Conservation (phyloP, 2,329 filamentous ascomycete species). For the Lecanosticta acicola region DNA sequence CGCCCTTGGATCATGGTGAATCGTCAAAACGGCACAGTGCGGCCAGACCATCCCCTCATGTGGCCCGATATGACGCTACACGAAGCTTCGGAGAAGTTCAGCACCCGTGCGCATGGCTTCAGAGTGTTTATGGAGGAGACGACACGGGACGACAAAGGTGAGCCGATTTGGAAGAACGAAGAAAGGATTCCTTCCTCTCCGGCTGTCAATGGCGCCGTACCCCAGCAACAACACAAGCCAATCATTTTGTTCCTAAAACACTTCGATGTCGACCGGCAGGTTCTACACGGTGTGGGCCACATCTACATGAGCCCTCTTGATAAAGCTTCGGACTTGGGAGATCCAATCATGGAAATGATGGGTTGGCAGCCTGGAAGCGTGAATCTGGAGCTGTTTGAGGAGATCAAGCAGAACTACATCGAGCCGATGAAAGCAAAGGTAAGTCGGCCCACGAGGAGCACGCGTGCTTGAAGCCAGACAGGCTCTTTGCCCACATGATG, state of each 20-base stretch:
- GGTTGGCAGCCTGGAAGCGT: constrained; percentile 66
- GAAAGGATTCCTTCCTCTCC: constrained; percentile 44
- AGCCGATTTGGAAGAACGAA: constrained; percentile 65
- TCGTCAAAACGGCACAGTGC: constrained; percentile 91
- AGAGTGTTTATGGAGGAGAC: constrained; percentile 82
- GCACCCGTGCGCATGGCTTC: constrained; percentile 61
- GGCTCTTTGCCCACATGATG: too few relatives aligned
- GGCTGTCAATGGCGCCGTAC: constrained; percentile 38
- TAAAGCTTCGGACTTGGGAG: constrained; percentile 77
- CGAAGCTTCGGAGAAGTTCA: constrained; percentile 64
- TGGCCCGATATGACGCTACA: constrained; percentile 63
- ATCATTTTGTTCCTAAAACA: constrained; percentile 90
- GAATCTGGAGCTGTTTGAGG: constrained; percentile 75
- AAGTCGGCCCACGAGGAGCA: too few relatives aligned
- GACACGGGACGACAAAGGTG: constrained; percentile 63
- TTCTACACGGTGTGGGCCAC: constrained; percentile 69
- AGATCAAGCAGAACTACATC: constrained; percentile 98
- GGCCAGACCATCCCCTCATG: constrained; percentile 80
- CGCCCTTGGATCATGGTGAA: constrained; percentile 98
- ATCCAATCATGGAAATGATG: constrained; percentile 75
- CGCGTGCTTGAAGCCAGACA: too few relatives aligned
- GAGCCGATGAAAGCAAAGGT: constrained; percentile 84
- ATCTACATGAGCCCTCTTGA: constrained; percentile 83
- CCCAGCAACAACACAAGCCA: constrained; percentile 40
- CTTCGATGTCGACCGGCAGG: constrained; percentile 75